A percentile compares a stretch with the other conserved stretches of the same genome.
Conservation (phyloP, 2,329 filamentous ascomycete species). For the Didymella exigua region DNA sequence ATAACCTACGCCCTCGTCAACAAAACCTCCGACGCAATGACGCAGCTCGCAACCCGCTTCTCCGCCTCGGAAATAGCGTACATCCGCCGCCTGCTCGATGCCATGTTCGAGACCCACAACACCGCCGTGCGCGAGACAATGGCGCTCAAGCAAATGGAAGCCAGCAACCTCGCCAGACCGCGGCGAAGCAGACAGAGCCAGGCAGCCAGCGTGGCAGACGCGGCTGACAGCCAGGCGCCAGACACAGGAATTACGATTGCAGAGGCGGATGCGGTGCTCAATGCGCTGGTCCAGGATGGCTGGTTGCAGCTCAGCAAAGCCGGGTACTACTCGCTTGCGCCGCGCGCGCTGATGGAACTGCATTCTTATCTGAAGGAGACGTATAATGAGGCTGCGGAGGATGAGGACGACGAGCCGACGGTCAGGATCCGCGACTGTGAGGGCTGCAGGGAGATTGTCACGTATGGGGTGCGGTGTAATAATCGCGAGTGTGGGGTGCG, state of each 20-base stretch:
- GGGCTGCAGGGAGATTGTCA: constrained; percentile 89
- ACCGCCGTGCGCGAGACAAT: constrained; percentile 79
- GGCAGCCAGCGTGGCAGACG: constrained; percentile 22
- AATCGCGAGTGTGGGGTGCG: constrained; percentile 37
- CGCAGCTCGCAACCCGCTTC: constrained; percentile 83
- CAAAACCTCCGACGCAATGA: constrained; percentile 73
- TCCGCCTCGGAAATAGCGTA: constrained; percentile 85
- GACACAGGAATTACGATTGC: constrained; percentile 67
- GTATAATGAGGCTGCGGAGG: constrained; percentile 70
- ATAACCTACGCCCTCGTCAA: constrained; percentile 87
- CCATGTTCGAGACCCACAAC: constrained; percentile 91
- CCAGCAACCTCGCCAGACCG: constrained; percentile 67
- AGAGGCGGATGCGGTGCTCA: constrained; percentile 76
- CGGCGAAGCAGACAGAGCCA: constrained; percentile 37
- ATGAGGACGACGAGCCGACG: constrained; percentile 56
- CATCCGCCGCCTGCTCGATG: constrained; percentile 84
- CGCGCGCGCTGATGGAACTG: constrained; percentile 83
- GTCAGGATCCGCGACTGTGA: constrained; percentile 83
- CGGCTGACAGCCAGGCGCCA: constrained; percentile 49
- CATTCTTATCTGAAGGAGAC: constrained; percentile 82
- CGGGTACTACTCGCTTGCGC: constrained; percentile 76
- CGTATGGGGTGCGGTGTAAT: constrained; percentile 56
- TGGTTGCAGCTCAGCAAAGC: constrained; percentile 80
- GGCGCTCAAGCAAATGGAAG: constrained; percentile 80
- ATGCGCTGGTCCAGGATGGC: constrained; percentile 73